Base-by-base conservation (phyloP, 495 filamentous ascomycete species). In the Lindgomyces ingoldianus region DNA sequence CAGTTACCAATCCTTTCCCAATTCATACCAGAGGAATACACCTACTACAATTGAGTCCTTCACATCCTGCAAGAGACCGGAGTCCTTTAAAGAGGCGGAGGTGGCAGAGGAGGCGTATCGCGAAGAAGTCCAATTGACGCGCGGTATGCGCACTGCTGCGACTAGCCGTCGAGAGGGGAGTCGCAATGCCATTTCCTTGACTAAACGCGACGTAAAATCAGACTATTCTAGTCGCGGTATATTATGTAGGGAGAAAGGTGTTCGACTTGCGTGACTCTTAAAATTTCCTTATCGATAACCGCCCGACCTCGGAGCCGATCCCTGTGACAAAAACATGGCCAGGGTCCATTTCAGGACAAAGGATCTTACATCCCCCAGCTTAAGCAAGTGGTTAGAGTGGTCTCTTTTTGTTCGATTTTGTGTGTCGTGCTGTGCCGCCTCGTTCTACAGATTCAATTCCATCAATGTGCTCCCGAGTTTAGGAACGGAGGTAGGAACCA, bases 11-110 rank as follows among this genome's bases (percentile, higher is more conserved):
- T 10, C 26, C 44, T 47, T n/a, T 21, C 16, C 18, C 24, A 26
- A 1, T 49, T 18, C 39, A 42, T 24, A 30, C 3, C 2, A 6
- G 27, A 1, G 25, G 18, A 25, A 12, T 41, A n/a, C 14, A 48
- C 60, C 12, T 68, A 76, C 74, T 29, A 70, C 65, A 63, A 77
- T 76, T 44, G 74, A 67, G 41, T 74, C 55, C 54, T 71, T 74
- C 21, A 75, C 30, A 64, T 61, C 57, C 48, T 60, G 49, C 4
- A 74, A 72, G 11, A 77, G 73, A 60, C 60, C 76, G n/a, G 74
- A 76, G 8, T 45, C 53, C 36, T 72, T 67, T 55, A 72, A 24
- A n/a, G 72, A 65, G 45, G 73, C 73, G 21, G 74, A 69, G 21
- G 74, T 68, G 18, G 62, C 67, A 24, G 73, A 63, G 26, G 71